A percentile compares a stretch with the other conserved stretches of the same genome.
Evolutionary conservation across 768 basidiomycete genomes (phyloP).

Genomic region (Lentinula edodes): DNA sequence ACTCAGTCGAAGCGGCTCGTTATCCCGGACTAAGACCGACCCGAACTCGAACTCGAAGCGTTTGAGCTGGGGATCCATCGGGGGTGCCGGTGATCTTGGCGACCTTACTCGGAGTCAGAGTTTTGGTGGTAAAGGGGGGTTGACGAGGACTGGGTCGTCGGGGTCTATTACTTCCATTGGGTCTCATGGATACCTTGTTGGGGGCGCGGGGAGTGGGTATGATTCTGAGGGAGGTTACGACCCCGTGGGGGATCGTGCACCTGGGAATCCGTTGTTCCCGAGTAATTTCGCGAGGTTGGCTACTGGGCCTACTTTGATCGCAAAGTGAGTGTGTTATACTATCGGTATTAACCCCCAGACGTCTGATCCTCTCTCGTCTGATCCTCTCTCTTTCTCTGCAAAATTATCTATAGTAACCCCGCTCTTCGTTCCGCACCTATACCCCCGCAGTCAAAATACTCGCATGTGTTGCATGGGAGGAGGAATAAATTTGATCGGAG

Average conservation of each 20-base stretch:
- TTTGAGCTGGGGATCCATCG: neutral
- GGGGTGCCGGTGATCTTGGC: neutral
- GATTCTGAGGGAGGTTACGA: constrained; percentile 34
- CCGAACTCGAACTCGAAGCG: neutral
- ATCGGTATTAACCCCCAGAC: too few relatives aligned
- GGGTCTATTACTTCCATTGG: neutral
- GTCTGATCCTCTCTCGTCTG: neutral
- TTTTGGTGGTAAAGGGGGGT: neutral
- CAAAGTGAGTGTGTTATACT: constrained; percentile 27
- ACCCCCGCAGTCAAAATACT: constrained; percentile 14
- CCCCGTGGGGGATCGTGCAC: constrained; percentile 55
- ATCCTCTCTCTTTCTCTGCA: neutral
- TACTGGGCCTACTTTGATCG: constrained; percentile 57
- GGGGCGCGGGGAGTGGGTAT: neutral
- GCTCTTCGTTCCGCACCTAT: constrained; percentile 14
- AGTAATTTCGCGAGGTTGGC: constrained; percentile 71
- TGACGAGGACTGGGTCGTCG: constrained; percentile 1
- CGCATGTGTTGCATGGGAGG: neutral
- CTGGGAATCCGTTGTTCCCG: constrained; percentile 78
- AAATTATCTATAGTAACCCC: constrained; percentile 16
- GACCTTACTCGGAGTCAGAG: neutral
- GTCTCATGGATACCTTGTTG: neutral
- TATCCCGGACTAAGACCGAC: neutral
- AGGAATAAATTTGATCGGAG: constrained; percentile 10
- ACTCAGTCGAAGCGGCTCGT: neutral